phyloP scores from a whole-genome alignment of 2,329 filamentous ascomycete genomes.

The Fusarium sp. region DNA sequence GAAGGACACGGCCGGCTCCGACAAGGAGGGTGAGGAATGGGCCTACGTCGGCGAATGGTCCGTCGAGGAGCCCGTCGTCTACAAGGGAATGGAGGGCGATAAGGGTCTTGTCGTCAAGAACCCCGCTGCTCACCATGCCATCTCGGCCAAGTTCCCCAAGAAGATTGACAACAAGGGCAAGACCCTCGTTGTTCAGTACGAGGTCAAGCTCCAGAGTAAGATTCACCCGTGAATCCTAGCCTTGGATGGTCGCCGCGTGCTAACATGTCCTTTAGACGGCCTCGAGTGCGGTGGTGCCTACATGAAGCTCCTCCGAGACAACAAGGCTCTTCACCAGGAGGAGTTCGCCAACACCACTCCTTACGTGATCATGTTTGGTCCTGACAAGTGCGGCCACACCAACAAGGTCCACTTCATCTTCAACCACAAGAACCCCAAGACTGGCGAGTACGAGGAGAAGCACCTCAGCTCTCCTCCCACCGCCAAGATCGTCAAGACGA shows the following conservation, averaged over 20 bases:
- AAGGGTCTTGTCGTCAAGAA: slow-evolving; percentile 99
- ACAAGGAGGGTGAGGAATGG: slow-evolving; percentile 94
- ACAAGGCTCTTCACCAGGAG: slow-evolving; percentile 94
- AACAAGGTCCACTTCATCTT: slow-evolving; percentile 99
- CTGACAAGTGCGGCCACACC: slow-evolving; percentile 98
- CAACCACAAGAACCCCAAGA: slow-evolving; percentile 99
- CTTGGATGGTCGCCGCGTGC: neutral
- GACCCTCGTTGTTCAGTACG: slow-evolving; percentile 97
- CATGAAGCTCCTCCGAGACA: slow-evolving; percentile 98
- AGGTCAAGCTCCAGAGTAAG: slow-evolving; percentile 98
- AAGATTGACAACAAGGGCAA: slow-evolving; percentile 98
- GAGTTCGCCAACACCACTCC: slow-evolving; percentile 98
- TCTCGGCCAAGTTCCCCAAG: slow-evolving; percentile 98
- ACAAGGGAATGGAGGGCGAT: slow-evolving; percentile 93
- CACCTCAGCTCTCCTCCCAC: slow-evolving; percentile 87
- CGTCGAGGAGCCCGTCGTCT: slow-evolving; percentile 91
- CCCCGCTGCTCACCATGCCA: slow-evolving; percentile 96
- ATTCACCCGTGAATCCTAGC: neutral
- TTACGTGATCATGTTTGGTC: slow-evolving; percentile 99
- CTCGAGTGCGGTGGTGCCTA: slow-evolving; percentile 99
- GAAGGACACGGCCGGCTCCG: slow-evolving; percentile 82
- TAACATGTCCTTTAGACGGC: slow-evolving; percentile 72
- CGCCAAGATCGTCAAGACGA: slow-evolving; percentile 90
- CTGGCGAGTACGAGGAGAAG: slow-evolving; percentile 99
- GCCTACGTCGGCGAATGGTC: slow-evolving; percentile 97